phyloP scores from a whole-genome alignment of 306 rosid genomes.

The Dryas alaskensis region DNA sequence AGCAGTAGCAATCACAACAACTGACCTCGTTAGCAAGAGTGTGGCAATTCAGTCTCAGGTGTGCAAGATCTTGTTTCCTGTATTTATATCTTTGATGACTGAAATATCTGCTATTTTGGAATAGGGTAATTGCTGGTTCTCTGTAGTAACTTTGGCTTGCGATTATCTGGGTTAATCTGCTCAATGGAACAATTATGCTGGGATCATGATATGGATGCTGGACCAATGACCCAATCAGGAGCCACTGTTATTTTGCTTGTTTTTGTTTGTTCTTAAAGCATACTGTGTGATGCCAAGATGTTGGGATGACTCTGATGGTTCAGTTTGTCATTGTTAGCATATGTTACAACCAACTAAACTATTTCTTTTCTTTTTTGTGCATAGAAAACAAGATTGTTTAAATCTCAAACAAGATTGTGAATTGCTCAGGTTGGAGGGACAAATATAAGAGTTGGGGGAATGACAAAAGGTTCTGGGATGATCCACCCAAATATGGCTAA shows the following conservation, averaged over 20 bases:
- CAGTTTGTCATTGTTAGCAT: not conserved
- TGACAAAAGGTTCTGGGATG: conserved; percentile 99
- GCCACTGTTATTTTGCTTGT: not conserved
- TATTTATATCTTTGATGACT: conserved; percentile 11
- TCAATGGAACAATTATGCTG: too few relatives aligned
- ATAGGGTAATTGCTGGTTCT: not conserved
- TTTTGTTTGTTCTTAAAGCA: not conserved
- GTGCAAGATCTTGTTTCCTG: conserved; percentile 22
- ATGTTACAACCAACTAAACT: conserved; percentile 1
- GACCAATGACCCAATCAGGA: not conserved
- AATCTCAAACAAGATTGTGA: not conserved
- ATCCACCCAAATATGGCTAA: conserved; percentile 99
- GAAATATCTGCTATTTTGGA: not conserved
- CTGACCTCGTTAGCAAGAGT: conserved; percentile 95
- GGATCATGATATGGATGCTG: not conserved
- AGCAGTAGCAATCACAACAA: conserved; percentile 94
- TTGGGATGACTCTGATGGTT: not conserved
- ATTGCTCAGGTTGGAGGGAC: conserved; percentile 67
- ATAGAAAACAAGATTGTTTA: too few relatives aligned
- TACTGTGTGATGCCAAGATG: not conserved
- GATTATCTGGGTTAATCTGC: not conserved
- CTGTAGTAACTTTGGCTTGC: not conserved
- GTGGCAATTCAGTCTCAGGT: conserved; percentile 89
- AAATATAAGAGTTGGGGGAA: conserved; percentile 77
- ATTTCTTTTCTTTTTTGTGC: not conserved